phyloP scores from a whole-genome alignment of 371 early-diverging fungal genomes.

The Ordospora colligata region DNA sequence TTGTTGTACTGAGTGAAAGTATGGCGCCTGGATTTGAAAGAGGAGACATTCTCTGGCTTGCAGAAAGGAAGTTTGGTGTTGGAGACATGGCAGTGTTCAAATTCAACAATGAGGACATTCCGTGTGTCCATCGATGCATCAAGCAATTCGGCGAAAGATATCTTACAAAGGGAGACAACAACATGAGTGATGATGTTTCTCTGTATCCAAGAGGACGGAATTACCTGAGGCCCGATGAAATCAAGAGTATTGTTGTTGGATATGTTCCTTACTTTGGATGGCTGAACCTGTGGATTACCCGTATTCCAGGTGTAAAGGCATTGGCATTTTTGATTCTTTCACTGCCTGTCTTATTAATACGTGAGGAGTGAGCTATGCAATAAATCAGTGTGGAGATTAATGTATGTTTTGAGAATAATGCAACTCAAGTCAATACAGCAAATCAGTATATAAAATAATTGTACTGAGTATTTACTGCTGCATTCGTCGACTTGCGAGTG shows the following conservation, averaged over 20 bases:
- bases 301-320: constrained; percentile 48
- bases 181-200: constrained; percentile 77
- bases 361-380: constrained; percentile 20
- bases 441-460: no score
- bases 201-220: constrained; percentile 75
- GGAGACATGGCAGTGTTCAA: constrained; percentile 94
- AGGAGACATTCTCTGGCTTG: constrained; percentile 86
- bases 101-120: constrained; percentile 75
- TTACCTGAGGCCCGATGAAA: constrained; percentile 63
- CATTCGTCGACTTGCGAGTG: no score
- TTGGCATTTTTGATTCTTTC: constrained; percentile 30
- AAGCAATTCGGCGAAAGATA: constrained; percentile 63
- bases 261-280: constrained; percentile 77
- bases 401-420: no score
- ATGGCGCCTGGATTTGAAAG: constrained; percentile 95
- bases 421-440: no score
- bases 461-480: no score
- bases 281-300: constrained; percentile 66
- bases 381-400: no score
- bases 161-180: constrained; percentile 96
- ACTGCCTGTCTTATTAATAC: constrained; percentile 42
- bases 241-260: constrained; percentile 53
- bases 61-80: constrained; percentile 65
- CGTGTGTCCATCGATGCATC: constrained; percentile 91
- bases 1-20: constrained; percentile 91